Base-by-base conservation (phyloP, 352 stramenopile genomes). In the Pythium aristosporum region DNA sequence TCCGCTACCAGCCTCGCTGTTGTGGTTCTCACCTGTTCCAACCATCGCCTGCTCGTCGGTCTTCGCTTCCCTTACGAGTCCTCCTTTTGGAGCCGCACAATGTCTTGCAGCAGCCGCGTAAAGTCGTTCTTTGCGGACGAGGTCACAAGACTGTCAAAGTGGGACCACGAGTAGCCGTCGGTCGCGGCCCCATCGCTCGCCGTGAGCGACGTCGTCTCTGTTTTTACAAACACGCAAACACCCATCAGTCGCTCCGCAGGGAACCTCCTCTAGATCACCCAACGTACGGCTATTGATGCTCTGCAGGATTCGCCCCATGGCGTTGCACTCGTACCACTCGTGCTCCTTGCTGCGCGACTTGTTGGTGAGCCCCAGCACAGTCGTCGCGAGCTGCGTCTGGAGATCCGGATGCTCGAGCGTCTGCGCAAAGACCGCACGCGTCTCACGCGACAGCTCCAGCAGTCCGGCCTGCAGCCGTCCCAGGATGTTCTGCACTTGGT, bases 301-400 rank as follows among this genome's bases (percentile, higher is more conserved):
- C 41, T 84, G 73, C 30, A 90, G 61, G 3, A 86, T 54, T 21
- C 83, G 80, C 5, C 83, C 83, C 11, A 89, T 65, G 16, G 81
- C 75, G 60, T 92, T 92, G 63, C 77, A 90, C 50, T 88, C 82
- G 51, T 89, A 89, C 86, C 86, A 94, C 56, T 91, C 82, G 21
- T 79, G 74, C 55, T 94, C 84, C 53, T 79, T 94, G 62, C 74
- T 89, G 37, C 86, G 76, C 12, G 84, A 85, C 44, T 89, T 87
- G 59, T 87, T 91, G 2, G 77, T 90, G 30, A 91, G 63, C 3
- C 86, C 86, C 52, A 94, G 79, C 44, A 89, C 72, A 1, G 82
- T 88, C 18, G 77, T 81, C 15, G 82, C 80, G 21, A 94, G 37
- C 41, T 77, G 74, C 18, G 80, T 69, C 39, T 86, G 82, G n/a